These are phyloP conservation scores for Trichosporon sp. DNA, from an alignment of 1,284 basidiomycete species.

Conservation along the genomic window DNA sequence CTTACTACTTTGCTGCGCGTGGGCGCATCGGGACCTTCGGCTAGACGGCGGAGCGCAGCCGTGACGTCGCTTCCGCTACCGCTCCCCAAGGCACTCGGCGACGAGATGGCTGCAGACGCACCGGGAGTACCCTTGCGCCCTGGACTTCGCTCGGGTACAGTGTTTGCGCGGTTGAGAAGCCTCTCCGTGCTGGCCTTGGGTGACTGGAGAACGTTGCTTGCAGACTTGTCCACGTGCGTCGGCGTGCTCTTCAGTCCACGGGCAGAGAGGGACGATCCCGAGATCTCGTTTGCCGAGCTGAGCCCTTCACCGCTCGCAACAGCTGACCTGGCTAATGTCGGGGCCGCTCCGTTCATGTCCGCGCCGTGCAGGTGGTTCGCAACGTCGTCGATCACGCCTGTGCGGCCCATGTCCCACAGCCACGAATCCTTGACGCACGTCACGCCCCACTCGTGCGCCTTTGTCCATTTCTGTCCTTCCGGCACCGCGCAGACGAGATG, in stretches of 20 bases:
- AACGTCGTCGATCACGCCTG: slow-evolving; percentile 25
- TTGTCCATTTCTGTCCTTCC: slow-evolving; percentile 32
- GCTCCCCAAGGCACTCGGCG: background rate
- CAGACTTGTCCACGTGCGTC: slow-evolving; percentile 31
- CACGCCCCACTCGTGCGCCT: slow-evolving; percentile 38
- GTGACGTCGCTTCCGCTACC: slow-evolving; percentile 11
- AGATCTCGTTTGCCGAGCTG: background rate
- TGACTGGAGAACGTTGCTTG: slow-evolving; percentile 22
- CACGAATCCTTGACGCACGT: slow-evolving; percentile 34
- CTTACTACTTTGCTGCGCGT: slow-evolving; percentile 8
- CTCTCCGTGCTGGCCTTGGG: slow-evolving; percentile 28
- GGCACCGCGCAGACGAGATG: slow-evolving; percentile 34
- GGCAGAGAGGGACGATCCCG: background rate
- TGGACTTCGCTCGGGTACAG: background rate
- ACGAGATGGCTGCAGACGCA: too few relatives aligned
- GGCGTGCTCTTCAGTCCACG: slow-evolving; percentile 28
- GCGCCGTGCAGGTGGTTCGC: slow-evolving; percentile 20
- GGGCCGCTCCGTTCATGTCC: slow-evolving; percentile 5
- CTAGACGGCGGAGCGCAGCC: slow-evolving; percentile 13
- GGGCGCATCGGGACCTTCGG: slow-evolving; percentile 5
- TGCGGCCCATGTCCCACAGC: slow-evolving; percentile 33
- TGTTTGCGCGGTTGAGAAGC: slow-evolving; percentile 20
- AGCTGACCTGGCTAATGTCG: background rate
- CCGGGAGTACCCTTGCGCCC: background rate
- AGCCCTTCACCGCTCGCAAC: slow-evolving; percentile 3